phyloP scores from a whole-genome alignment of 495 filamentous ascomycete species.

The Podospora pseudocomata region DNA sequence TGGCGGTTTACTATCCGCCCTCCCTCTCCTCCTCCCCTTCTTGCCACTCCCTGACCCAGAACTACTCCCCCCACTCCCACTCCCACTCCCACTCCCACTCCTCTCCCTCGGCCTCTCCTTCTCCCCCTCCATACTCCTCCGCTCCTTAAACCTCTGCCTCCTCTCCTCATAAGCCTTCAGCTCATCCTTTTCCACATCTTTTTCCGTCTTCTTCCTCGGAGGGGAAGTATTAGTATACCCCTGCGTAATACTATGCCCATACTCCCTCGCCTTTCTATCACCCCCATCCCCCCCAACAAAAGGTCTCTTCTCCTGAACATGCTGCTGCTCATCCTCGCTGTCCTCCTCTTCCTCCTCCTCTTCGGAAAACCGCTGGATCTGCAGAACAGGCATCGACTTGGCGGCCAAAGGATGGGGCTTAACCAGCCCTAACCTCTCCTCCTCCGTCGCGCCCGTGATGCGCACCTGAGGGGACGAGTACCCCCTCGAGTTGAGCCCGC shows the following conservation, averaged over 20 bases:
- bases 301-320: conserved; percentile 20
- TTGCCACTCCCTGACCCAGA: background rate
- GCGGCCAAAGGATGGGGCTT: conserved; percentile 62
- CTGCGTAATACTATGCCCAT: conserved; percentile 42
- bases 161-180: conserved; percentile 10
- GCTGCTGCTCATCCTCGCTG: conserved; percentile 32
- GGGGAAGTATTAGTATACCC: conserved; percentile 8
- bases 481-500: conserved; percentile 47
- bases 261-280: conserved; percentile 36
- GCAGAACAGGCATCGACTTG: conserved; percentile 39
- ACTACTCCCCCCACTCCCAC: background rate
- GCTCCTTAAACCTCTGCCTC: conserved; percentile 12
- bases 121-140: background rate
- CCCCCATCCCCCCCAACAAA: background rate
- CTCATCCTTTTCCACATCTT: conserved; percentile 8
- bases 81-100: background rate
- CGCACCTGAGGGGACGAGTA: conserved; percentile 41
- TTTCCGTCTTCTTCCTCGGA: background rate
- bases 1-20: background rate
- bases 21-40: background rate
- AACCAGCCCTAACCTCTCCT: conserved; percentile 84
- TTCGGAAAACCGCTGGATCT: conserved; percentile 19
- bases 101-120: background rate
- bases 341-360: conserved; percentile 32
- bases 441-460: conserved; percentile 65